These are phyloP conservation scores for Thelephora ganbajun DNA, from an alignment of 768 basidiomycete genomes.

Conservation along the genomic window DNA sequence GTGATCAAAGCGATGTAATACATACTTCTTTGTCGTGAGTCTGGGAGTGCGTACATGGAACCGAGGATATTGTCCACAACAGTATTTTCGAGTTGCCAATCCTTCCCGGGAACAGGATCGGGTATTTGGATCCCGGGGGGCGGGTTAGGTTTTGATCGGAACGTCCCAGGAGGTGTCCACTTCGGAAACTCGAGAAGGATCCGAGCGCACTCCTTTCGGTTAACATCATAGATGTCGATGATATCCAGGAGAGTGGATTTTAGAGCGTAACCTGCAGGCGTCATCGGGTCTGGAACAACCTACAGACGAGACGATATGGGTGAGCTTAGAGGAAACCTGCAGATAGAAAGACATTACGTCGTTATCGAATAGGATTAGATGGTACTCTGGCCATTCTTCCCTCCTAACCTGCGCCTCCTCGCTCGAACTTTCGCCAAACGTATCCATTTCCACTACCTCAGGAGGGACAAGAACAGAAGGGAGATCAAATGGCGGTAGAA, in stretches of 20 bases:
- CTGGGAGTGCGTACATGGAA: conserved; percentile 62
- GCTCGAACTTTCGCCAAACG: conserved; percentile 50
- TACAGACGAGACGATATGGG: conserved; percentile 15
- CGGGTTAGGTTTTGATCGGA: conserved; percentile 64
- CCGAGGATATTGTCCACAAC: conserved; percentile 75
- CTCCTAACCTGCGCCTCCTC: conserved; percentile 64
- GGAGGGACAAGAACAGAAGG: conserved; percentile 79
- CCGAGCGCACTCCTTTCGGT: conserved; percentile 88
- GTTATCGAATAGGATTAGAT: conserved; percentile 51
- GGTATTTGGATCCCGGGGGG: conserved; percentile 31
- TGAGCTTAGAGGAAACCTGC: background rate
- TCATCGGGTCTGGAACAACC: conserved; percentile 67
- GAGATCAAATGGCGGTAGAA: conserved; percentile 43
- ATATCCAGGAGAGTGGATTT: conserved; percentile 64
- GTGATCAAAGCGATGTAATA: conserved; percentile 85
- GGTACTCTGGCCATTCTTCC: conserved; percentile 72
- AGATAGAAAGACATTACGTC: conserved; percentile 21
- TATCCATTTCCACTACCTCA: conserved; percentile 73
- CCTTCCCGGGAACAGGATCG: conserved; percentile 35
- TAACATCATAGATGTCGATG: conserved; percentile 85
- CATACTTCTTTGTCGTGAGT: conserved; percentile 59
- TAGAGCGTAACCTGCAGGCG: conserved; percentile 67
- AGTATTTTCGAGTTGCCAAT: conserved; percentile 83
- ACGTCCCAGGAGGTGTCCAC: conserved; percentile 74
- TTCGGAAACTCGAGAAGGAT: conserved; percentile 76